These are phyloP conservation scores for Pseudogymnoascus sp. DNA, from an alignment of 2,329 filamentous ascomycete species.

Conservation along the genomic window DNA sequence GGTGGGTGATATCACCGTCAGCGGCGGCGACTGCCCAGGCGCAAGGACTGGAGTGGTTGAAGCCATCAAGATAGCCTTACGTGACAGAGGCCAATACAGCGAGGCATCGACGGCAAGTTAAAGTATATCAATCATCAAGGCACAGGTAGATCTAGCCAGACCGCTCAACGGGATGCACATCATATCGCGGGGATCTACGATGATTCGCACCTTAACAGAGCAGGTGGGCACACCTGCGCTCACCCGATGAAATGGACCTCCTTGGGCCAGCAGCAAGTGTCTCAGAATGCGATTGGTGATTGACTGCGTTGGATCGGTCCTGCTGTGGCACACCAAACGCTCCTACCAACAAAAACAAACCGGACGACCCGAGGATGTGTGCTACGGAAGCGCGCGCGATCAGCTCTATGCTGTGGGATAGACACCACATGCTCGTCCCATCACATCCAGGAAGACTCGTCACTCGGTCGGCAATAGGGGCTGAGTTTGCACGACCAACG, in stretches of 20 bases:
- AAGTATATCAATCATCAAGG: constrained; percentile 4
- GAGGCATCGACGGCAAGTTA: neutral
- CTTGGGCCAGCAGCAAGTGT: neutral
- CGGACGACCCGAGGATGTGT: neutral
- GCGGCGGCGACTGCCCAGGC: constrained; percentile 24
- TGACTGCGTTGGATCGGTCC: neutral
- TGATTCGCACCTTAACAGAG: neutral
- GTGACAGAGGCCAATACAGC: neutral
- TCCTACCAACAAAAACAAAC: neutral
- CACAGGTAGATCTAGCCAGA: neutral
- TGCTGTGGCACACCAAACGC: neutral
- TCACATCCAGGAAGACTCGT: neutral
- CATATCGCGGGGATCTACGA: neutral
- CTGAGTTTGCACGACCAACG: neutral
- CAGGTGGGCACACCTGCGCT: neutral
- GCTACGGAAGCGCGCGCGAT: neutral
- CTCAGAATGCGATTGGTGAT: neutral
- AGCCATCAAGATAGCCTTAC: neutral
- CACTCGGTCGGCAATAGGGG: neutral
- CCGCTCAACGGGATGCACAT: neutral
- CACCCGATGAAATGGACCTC: neutral
- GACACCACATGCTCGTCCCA: neutral
- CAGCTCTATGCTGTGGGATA: neutral
- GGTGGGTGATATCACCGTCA: constrained; percentile 30
- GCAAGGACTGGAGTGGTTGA: neutral